Conservation (phyloP, 805 yeast species). For the Lipomyces kockii region DNA sequence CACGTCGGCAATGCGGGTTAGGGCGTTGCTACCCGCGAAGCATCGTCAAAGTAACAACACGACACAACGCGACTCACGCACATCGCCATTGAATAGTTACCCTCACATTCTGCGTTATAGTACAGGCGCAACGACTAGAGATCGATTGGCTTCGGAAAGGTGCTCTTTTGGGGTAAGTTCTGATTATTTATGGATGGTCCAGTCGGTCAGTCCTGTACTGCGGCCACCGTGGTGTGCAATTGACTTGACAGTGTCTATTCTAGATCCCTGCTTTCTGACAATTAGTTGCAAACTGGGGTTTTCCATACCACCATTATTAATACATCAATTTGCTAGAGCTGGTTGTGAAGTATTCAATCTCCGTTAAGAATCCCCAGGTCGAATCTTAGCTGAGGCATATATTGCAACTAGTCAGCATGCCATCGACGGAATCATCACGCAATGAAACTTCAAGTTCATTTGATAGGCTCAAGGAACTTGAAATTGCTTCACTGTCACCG, state of each 20-base stretch:
- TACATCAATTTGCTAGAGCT: background rate
- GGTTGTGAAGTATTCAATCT: background rate
- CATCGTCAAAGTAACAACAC: background rate
- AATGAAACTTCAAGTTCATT: background rate
- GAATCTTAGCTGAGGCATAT: background rate
- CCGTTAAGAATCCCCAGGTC: background rate
- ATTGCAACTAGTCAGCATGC: background rate
- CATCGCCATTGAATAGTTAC: no score
- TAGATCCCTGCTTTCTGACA: background rate
- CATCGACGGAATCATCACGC: background rate
- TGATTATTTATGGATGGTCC: no score
- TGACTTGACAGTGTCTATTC: background rate
- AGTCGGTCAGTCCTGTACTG: no score
- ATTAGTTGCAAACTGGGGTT: background rate
- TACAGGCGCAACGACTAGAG: no score
- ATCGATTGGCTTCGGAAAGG: no score
- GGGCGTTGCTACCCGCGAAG: background rate
- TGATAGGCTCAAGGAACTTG: slow-evolving; percentile 4
- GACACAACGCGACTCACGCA: no score
- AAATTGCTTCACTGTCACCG: slow-evolving; percentile 8
- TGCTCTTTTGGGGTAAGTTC: no score
- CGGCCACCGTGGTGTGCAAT: no score
- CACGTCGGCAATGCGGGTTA: background rate
- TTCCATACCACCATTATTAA: background rate
- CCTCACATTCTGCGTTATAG: no score